Base-by-base conservation (phyloP, 306 rosid species). In the Rosa multiflora region DNA sequence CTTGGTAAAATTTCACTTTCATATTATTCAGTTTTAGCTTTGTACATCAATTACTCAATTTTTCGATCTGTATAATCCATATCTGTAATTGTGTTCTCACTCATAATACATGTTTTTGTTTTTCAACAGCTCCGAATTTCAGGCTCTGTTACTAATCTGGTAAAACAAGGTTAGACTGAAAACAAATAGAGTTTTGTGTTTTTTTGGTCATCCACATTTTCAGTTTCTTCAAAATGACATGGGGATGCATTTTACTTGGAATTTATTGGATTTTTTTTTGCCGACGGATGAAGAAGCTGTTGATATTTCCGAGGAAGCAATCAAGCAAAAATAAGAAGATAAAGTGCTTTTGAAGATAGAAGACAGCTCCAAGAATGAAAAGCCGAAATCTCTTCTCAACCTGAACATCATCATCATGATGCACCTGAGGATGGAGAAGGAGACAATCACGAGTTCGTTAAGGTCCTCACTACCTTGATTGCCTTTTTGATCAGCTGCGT, bases 401-500 rank as follows among this genome's bases (percentile, higher is more conserved):
- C 84, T 69, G 97, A 91, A 44, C 90, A 83, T 8, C 97, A 78
- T 18, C 88, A 86, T 32, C 92, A 82, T 11, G 92, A 85, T 63
- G 81, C 51, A n/a, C 87, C 84, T 2, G 94, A 92, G 26, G 97
- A 90, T 56, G 80, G 82, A 13, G 88, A 83, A 74, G 97, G 81
- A 1, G 96, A 90, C 84, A 93, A 96, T 18, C 94, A 94, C 0
- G 88, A 93, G 76, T 75, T 87, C 13, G 67, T 87, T 26, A 87
- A 87, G 92, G 47, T 93, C 13, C 63, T 93, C 62, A 87, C 99
- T n/a, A 96, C 99, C 18, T 96, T 97, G 70, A 64, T 96, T 2
- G 99, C 98, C 4, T 91, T 96, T 7, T 83, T 96, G 75, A 80
- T 96, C 66, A 96, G 99, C 23, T 96, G 96, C 77, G 91, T 88